A percentile compares a stretch with the other conserved stretches of the same genome.
Conservation (phyloP, 495 filamentous ascomycete genomes). For the Neurospora sp. region DNA sequence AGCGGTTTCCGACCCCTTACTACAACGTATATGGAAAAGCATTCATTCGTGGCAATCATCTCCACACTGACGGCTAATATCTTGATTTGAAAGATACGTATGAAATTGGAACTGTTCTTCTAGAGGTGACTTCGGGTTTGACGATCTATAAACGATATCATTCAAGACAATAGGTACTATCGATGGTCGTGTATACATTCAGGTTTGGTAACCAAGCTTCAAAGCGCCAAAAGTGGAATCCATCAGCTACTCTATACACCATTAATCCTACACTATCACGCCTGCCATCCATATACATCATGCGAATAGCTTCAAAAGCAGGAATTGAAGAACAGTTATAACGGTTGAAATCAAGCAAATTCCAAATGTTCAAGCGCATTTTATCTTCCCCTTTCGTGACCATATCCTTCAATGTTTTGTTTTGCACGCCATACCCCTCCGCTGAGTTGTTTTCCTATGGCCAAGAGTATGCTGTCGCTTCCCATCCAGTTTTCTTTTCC, state of each 20-base stretch:
- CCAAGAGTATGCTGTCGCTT: neutral
- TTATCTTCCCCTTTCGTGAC: neutral
- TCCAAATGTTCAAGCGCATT: neutral
- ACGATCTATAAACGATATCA: neutral
- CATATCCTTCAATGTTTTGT: neutral
- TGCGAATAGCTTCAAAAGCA: neutral
- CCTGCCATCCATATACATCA: neutral
- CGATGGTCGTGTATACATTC: neutral
- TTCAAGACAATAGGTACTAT: neutral
- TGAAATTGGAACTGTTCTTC: too few species aligned
- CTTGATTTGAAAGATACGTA: too few species aligned
- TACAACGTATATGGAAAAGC: too few species aligned
- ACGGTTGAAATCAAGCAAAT: neutral
- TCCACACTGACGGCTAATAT: too few species aligned
- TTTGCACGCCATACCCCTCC: neutral
- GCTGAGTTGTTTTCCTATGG: neutral
- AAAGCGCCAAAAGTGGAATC: neutral
- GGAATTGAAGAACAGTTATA: neutral
- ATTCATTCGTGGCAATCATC: too few species aligned
- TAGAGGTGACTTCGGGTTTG: neutral
- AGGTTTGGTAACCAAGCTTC: neutral
- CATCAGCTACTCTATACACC: neutral
- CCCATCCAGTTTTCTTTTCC: neutral
- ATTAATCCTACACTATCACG: neutral
- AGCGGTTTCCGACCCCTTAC: too few species aligned